phyloP scores from a whole-genome alignment of 2,329 filamentous ascomycete genomes.

The Simplicillium aogashimaense region DNA sequence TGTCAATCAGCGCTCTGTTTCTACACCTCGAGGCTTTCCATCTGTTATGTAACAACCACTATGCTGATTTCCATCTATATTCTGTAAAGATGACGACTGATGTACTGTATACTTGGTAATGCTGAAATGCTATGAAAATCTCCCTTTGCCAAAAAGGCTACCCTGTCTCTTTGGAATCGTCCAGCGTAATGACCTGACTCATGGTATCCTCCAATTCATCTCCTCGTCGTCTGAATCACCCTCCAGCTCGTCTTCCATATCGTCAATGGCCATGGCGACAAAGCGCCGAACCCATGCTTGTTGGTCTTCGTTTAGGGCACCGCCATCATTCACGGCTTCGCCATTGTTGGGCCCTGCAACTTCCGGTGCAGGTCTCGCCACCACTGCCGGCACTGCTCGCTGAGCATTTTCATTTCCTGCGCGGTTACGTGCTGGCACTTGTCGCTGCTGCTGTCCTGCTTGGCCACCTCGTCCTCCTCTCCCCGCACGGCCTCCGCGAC shows the following conservation, averaged over 20 bases:
- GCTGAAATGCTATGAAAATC: too few relatives aligned
- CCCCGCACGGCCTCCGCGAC: conserved; percentile 12
- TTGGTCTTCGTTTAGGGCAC: conserved; percentile 32
- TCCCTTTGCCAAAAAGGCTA: too few relatives aligned
- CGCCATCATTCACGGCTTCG: conserved; percentile 6
- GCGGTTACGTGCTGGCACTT: conserved; percentile 7
- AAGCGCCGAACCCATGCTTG: conserved; percentile 45
- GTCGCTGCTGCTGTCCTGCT: conserved; percentile 12
- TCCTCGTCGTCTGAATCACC: conserved; percentile 28
- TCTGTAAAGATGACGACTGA: too few relatives aligned
- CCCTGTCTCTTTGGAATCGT: too few relatives aligned
- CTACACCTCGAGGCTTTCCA: too few relatives aligned
- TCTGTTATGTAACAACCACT: too few relatives aligned
- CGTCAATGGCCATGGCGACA: conserved; percentile 41
- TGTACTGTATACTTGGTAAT: too few relatives aligned
- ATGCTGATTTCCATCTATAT: too few relatives aligned
- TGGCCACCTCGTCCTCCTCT: conserved; percentile 15
- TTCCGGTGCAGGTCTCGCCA: neutral
- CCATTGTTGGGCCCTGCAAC: conserved; percentile 1
- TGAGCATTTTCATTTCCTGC: conserved; percentile 8
- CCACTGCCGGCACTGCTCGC: neutral
- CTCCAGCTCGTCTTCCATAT: conserved; percentile 40
- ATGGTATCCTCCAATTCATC: conserved; percentile 10
- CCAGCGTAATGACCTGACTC: too few relatives aligned
- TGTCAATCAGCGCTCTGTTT: too few relatives aligned